A percentile compares a stretch with the other conserved stretches of the same genome.
phyloP scores from a whole-genome alignment of 495 filamentous ascomycete species.

The Pseudomonodictys pantanalensis region DNA sequence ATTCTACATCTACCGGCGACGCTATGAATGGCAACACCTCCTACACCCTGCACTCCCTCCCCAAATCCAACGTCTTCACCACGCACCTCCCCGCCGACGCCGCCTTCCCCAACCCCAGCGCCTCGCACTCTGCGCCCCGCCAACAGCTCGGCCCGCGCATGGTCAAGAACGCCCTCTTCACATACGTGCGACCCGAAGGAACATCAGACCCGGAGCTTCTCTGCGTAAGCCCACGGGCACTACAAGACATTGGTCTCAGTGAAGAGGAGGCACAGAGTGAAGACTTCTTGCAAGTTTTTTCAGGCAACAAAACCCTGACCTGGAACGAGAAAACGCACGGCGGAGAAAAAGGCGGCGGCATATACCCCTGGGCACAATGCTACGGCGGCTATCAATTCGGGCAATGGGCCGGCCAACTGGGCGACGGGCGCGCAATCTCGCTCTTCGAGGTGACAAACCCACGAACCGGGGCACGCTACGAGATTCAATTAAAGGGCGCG shows the following conservation, averaged over 20 bases:
- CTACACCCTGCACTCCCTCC: constrained; percentile 63
- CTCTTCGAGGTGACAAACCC: constrained; percentile 88
- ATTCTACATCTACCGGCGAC: constrained; percentile 30
- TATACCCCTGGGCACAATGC: constrained; percentile 97
- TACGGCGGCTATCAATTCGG: constrained; percentile 84
- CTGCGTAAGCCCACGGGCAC: constrained; percentile 69
- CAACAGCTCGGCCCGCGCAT: constrained; percentile 72
- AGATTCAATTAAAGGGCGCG: constrained; percentile 91
- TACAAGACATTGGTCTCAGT: constrained; percentile 73
- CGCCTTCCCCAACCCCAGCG: constrained; percentile 72
- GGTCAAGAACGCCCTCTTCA: constrained; percentile 84
- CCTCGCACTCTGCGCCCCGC: constrained; percentile 75
- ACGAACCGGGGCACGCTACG: constrained; percentile 66
- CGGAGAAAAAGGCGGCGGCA: constrained; percentile 53
- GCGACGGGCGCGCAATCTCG: constrained; percentile 90
- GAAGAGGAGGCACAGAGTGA: constrained; percentile 62
- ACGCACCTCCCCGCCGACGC: constrained; percentile 70
- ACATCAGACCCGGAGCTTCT: constrained; percentile 72
- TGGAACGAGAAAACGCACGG: constrained; percentile 46
- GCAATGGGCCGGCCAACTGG: constrained; percentile 89
- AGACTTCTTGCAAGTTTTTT: constrained; percentile 73
- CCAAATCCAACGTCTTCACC: constrained; percentile 84
- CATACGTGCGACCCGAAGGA: constrained; percentile 78
- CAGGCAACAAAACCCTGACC: constrained; percentile 69
- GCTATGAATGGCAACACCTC: constrained; percentile 24